These are phyloP conservation scores for Shiraia bambusicola DNA, from an alignment of 2,329 filamentous ascomycete species.

Conservation along the genomic window DNA sequence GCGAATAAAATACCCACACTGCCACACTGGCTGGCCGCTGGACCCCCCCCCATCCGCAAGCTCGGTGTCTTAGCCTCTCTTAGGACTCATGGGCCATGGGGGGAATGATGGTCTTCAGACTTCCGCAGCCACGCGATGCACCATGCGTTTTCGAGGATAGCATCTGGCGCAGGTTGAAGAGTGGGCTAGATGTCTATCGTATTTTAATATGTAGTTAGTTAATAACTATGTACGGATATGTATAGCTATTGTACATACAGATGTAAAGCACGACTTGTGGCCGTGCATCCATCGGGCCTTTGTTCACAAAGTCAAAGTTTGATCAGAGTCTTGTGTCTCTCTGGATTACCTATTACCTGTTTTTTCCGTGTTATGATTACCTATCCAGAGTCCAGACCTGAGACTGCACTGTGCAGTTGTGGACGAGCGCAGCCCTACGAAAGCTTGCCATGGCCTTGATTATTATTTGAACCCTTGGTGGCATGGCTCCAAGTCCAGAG, in stretches of 20 bases:
- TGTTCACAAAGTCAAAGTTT: constrained; percentile 7
- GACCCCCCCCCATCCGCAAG: constrained; percentile 8
- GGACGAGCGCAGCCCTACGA: no score
- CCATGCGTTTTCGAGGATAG: constrained; percentile 22
- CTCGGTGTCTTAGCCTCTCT: constrained; percentile 33
- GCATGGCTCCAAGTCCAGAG: no score
- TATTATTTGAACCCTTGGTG: no score
- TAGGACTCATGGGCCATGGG: constrained; percentile 18
- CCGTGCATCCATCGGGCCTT: constrained; percentile 23
- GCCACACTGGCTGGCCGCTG: constrained; percentile 6
- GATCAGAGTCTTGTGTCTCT: not conserved
- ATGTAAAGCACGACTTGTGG: no score
- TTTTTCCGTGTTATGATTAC: no score
- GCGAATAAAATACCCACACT: not conserved
- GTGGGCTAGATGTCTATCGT: not conserved
- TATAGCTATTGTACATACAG: no score
- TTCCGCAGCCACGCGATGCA: constrained; percentile 42
- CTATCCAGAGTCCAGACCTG: no score
- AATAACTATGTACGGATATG: no score
- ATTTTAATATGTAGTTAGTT: no score
- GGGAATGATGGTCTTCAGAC: no score
- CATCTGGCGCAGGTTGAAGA: constrained; percentile 8
- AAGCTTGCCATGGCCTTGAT: no score
- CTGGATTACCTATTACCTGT: not conserved
- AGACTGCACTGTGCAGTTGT: no score